Evolutionary conservation across 148 eudicot genomes (phyloP), one percentile per base, ranked within the genome.

Genomic region (Nyssa sinensis): DNA sequence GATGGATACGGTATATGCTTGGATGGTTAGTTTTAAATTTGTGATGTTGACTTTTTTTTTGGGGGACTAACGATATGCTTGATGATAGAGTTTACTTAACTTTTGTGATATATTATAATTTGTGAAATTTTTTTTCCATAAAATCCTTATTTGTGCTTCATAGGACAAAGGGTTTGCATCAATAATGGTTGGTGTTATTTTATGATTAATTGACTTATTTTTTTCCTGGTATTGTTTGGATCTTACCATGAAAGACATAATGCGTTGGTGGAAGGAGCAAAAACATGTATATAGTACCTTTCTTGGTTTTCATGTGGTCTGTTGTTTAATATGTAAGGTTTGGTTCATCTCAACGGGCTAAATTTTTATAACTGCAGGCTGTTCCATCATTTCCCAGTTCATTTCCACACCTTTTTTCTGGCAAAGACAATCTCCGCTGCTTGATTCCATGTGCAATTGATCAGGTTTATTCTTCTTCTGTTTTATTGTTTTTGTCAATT

Each of bases 391-490:
- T 94, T 78, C 92, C 97, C 44, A 94, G 88, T 79, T 92, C 98
- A 64, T 94, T 94, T 77, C 98, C 98, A 25, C 98, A 94, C 83
- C 84, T 94, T 53, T 94, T 94, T 74, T 69, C 86, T 53, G 90
- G 84, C 31, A 85, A 83, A 80, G 91, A 92, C 67, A 92, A 86
- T 62, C 88, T 86, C 37, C 94, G 96, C 44, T 94, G 98, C 81
- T 84, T 94, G 84, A 92, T 94, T 86, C 97, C 98, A 53, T 94
- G 98, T 79, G 98, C 98, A 49, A 94, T 94, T 78, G 98, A 94
- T 72, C 98, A 94, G 98, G 98, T 94, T 79, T n/a, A 53, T 72
- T 73, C 32, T 53, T 77, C 69, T 49, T 28, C 11, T 51, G 64
- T 60, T 47, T 61, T 7, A 55, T 17, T 13, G 1, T 17, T 21